Percentiles rank a stretch among this genome's conserved stretches.
These are phyloP conservation scores for Thoreauomyces humboldtii DNA, from an alignment of 192 early-diverging fungal species.

Conservation along the genomic window DNA sequence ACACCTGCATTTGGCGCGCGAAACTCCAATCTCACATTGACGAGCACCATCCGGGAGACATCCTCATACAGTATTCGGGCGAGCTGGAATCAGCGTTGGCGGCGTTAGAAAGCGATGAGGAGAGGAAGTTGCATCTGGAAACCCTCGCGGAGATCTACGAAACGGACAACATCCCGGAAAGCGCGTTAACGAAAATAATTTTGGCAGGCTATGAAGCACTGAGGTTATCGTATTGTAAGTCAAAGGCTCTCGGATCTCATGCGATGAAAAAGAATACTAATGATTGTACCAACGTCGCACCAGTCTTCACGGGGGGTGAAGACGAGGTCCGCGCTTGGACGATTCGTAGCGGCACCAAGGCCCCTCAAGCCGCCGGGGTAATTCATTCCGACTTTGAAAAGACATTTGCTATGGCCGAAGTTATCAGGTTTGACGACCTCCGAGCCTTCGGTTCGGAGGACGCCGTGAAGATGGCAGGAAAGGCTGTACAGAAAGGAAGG, in stretches of 20 bases:
- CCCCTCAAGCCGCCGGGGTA: constrained; percentile 87
- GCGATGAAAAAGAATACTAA: neutral
- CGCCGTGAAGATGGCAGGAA: constrained; percentile 88
- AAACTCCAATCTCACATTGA: constrained; percentile 93
- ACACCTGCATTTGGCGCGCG: constrained; percentile 80
- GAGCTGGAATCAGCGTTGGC: constrained; percentile 70
- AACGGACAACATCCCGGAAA: constrained; percentile 27
- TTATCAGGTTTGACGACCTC: constrained; percentile 86
- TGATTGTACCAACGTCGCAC: neutral
- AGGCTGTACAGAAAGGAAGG: constrained; percentile 88
- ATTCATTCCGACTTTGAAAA: constrained; percentile 87
- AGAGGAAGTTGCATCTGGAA: constrained; percentile 62
- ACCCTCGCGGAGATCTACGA: constrained; percentile 59
- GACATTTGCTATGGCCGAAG: constrained; percentile 24
- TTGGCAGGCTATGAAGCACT: constrained; percentile 86
- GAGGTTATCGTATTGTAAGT: constrained; percentile 78
- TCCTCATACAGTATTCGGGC: constrained; percentile 90
- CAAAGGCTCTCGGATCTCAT: too few species aligned
- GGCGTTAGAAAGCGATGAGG: constrained; percentile 49
- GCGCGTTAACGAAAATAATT: constrained; percentile 87
- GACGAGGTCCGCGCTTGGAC: constrained; percentile 95
- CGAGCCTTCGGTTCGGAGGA: constrained; percentile 78
- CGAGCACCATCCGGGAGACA: constrained; percentile 82
- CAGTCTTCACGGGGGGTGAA: constrained; percentile 83
- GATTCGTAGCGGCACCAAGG: constrained; percentile 75